Conservation (phyloP, 2,329 filamentous ascomycete species). For the Fusarium falciforme region DNA sequence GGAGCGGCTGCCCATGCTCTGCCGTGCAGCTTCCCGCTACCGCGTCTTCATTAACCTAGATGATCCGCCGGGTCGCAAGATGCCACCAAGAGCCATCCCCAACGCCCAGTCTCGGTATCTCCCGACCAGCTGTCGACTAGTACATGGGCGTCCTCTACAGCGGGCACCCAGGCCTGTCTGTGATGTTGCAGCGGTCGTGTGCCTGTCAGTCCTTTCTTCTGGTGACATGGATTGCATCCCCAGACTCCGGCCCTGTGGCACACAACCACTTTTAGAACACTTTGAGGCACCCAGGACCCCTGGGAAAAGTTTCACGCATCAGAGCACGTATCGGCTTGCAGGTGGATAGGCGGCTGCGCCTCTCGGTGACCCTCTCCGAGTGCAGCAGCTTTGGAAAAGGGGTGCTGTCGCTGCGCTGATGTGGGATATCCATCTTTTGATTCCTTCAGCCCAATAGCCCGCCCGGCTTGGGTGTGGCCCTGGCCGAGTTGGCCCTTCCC, state of each 20-base stretch:
- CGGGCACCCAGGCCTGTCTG: constrained; percentile 28
- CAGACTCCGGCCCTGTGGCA: constrained; percentile 34
- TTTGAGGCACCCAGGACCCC: constrained; percentile 33
- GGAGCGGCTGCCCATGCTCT: constrained; percentile 15
- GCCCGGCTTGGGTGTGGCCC: constrained; percentile 22
- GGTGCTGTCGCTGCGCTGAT: constrained; percentile 25
- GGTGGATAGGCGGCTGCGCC: constrained; percentile 40
- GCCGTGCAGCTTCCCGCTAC: constrained; percentile 1
- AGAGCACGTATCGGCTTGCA: constrained; percentile 39
- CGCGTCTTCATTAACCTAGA: constrained; percentile 12
- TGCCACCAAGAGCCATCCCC: constrained; percentile 15
- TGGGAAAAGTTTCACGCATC: constrained; percentile 38
- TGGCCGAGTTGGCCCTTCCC: constrained; percentile 26
- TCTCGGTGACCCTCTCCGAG: constrained; percentile 29
- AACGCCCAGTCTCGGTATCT: constrained; percentile 39
- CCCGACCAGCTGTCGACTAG: constrained; percentile 37
- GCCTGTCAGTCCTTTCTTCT: constrained; percentile 34
- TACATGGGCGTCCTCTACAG: constrained; percentile 25
- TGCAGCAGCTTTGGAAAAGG: constrained; percentile 33
- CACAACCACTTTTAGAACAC: constrained; percentile 36
- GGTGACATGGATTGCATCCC: constrained; percentile 27
- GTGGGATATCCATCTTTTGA: constrained; percentile 28
- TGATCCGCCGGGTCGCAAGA: constrained; percentile 21
- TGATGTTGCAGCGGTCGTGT: constrained; percentile 26
- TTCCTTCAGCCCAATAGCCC: constrained; percentile 25